Conservation (phyloP, 306 rosid genomes). For the Prunus salicina region DNA sequence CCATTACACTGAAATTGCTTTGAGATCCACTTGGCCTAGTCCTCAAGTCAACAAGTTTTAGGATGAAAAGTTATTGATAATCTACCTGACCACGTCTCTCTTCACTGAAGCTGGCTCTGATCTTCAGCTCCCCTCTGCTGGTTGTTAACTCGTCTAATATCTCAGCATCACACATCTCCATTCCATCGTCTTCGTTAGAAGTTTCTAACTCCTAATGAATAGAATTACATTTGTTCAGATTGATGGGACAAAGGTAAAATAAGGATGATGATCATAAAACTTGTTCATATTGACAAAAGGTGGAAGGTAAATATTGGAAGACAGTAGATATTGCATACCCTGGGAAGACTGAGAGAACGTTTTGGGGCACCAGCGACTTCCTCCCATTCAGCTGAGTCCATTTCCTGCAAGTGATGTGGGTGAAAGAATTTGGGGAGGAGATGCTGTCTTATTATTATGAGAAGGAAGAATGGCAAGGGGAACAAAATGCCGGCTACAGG, state of each 20-base stretch:
- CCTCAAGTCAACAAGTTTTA: background rate
- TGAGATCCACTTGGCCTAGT: background rate
- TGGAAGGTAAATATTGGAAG: background rate
- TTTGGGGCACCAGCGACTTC: slow-evolving; percentile 51
- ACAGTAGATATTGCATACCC: slow-evolving; percentile 29
- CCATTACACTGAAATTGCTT: background rate
- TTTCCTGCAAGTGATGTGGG: slow-evolving; percentile 53
- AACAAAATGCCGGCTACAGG: slow-evolving; percentile 85
- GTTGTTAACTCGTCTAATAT: slow-evolving; percentile 74
- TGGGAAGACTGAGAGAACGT: slow-evolving; percentile 30
- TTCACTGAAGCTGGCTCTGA: slow-evolving; percentile 63
- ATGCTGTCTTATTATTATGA: slow-evolving; percentile 62
- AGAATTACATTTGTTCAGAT: background rate
- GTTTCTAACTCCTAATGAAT: slow-evolving; percentile 46
- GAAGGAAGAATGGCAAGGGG: slow-evolving; percentile 75
- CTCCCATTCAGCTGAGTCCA: slow-evolving; percentile 83
- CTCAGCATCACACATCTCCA: slow-evolving; percentile 56
- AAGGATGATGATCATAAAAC: background rate
- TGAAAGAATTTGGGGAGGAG: slow-evolving; percentile 65
- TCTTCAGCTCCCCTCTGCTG: slow-evolving; percentile 77
- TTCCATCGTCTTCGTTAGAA: slow-evolving; percentile 30
- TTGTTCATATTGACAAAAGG: background rate
- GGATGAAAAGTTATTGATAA: background rate
- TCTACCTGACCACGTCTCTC: slow-evolving; percentile 57
- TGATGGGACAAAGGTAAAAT: background rate